Evolutionary conservation across 2,329 filamentous ascomycete species (phyloP).

Genomic region (Epichloe sibirici): DNA sequence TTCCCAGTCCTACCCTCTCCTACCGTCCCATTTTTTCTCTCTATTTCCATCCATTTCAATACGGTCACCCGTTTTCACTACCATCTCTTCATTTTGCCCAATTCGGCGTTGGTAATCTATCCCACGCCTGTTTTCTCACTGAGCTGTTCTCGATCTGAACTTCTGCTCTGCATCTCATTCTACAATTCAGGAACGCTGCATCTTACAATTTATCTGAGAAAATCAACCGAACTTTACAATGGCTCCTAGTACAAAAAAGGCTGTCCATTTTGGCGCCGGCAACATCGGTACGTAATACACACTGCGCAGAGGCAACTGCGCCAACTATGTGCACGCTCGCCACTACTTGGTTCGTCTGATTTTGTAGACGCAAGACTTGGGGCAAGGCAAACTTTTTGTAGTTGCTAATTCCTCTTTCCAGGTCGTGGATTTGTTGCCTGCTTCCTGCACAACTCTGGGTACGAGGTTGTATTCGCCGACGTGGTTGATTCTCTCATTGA

Average conservation of each 20-base stretch:
- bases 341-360: not conserved
- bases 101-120: not conserved
- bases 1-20: not conserved
- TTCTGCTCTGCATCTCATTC: not conserved
- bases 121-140: not conserved
- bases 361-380: no score
- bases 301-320: not conserved
- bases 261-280: conserved; percentile 75
- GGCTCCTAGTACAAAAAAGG: conserved; percentile 41
- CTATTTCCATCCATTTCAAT: not conserved
- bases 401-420: conserved; percentile 12
- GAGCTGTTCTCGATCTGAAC: no score
- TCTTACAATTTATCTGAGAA: not conserved
- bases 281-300: conserved; percentile 52
- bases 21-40: not conserved
- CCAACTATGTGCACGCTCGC: not conserved
- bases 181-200: not conserved
- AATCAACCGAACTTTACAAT: conserved; percentile 21
- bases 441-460: conserved; percentile 89
- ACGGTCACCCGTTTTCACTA: no score
- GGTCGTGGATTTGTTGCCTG: conserved; percentile 75
- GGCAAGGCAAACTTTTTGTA: not conserved
- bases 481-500: conserved; percentile 78
- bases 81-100: no score
- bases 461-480: conserved; percentile 93